A percentile compares a stretch with the other conserved stretches of the same genome.
Conservation (phyloP, 2,329 filamentous ascomycete genomes). For the Diaporthe vexans region DNA sequence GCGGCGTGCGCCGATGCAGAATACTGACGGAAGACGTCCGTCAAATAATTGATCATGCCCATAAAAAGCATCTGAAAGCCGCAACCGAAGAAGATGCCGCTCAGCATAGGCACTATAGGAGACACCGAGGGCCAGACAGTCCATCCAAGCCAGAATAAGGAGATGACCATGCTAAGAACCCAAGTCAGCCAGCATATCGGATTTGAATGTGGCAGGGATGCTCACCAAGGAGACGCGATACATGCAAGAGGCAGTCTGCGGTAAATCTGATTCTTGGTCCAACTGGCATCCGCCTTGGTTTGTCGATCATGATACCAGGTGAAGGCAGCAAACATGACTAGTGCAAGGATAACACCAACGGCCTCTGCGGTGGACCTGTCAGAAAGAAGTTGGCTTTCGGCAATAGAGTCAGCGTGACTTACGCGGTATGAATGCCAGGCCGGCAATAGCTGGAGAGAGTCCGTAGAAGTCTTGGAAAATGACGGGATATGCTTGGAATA, state of each 20-base stretch:
- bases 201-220: background rate
- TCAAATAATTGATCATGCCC: constrained; percentile 23
- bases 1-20: constrained; percentile 13
- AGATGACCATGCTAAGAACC: background rate
- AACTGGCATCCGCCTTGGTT: background rate
- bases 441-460: constrained; percentile 3
- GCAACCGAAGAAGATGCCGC: constrained; percentile 16
- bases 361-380: background rate
- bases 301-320: constrained; percentile 4
- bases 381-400: background rate
- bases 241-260: constrained; percentile 20
- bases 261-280: constrained; percentile 10
- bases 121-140: constrained; percentile 7
- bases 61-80: constrained; percentile 18
- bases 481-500: constrained; percentile 21
- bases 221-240: constrained; percentile 14
- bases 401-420: background rate
- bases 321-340: background rate
- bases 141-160: constrained; percentile 18
- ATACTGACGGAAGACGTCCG: constrained; percentile 15
- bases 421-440: constrained; percentile 21
- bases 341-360: background rate
- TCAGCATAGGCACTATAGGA: constrained; percentile 2
- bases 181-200: background rate
- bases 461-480: constrained; percentile 3